Conservation (phyloP, 345 rosid genomes). For the Excoecaria cochinchinensis region DNA sequence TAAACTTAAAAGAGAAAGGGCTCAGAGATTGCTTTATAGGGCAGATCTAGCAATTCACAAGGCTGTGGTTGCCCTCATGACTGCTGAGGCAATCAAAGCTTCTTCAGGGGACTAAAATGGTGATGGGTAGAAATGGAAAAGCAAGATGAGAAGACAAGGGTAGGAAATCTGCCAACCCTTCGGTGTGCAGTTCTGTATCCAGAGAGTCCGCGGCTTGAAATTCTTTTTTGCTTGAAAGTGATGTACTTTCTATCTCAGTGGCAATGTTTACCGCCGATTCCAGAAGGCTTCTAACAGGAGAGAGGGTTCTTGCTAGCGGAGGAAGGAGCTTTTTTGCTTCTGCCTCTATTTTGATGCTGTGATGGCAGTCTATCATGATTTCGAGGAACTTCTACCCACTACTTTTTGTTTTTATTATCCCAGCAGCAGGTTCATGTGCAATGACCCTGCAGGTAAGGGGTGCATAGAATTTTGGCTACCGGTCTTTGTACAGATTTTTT, state of each 20-base stretch:
- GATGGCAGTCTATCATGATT: constrained; percentile 22
- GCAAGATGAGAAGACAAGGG: constrained; percentile 18
- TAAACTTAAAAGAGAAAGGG: constrained; percentile 75
- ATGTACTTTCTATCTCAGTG: constrained; percentile 13
- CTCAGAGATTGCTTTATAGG: constrained; percentile 66
- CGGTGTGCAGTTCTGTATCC: constrained; percentile 17
- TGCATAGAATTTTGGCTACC: constrained; percentile 44
- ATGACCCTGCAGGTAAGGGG: constrained; percentile 36
- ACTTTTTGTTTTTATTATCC: constrained; percentile 18
- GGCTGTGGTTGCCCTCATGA: constrained; percentile 82
- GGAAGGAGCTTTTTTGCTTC: constrained; percentile 23
- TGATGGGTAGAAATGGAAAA: constrained; percentile 36
- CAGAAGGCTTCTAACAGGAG: constrained; percentile 9
- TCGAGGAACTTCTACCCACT: constrained; percentile 17
- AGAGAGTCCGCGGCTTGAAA: constrained; percentile 1
- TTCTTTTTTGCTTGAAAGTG: constrained; percentile 25
- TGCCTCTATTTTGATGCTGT: constrained; percentile 14
- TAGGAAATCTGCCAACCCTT: constrained; percentile 23
- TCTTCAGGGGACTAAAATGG: constrained; percentile 46
- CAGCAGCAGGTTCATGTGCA: constrained; percentile 29
- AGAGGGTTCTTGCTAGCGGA: constrained; percentile 13
- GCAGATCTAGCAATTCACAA: constrained; percentile 91
- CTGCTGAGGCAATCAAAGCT: constrained; percentile 80
- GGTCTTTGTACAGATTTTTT: constrained; percentile 46
- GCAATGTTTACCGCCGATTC: constrained; percentile 7